Base-by-base conservation (phyloP, 2,329 filamentous ascomycete genomes). In the Stagonosporopsis vannaccii region DNA sequence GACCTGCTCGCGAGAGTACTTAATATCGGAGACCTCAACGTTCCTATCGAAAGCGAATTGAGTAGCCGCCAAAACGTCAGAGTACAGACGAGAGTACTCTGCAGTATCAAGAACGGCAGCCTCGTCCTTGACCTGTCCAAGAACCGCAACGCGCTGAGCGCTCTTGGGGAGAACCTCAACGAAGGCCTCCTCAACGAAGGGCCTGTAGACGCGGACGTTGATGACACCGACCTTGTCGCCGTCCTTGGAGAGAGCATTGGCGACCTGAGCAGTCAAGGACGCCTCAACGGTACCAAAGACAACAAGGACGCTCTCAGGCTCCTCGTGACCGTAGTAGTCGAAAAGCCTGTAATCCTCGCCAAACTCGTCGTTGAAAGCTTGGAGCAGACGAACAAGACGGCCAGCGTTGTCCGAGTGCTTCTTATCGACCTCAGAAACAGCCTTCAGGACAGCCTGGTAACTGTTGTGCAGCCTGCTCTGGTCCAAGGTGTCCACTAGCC, bases 141-240 rank as follows among this genome's bases (percentile, higher is more conserved):
- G 85, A 19, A 98, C 92, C 33, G 89, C 89, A 62, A 99, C 84
- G 60, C 85, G 90, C 77, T 86, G 87, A 42, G 88, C 85, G 32
- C 90, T 90, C 65, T 86, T 82, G 30, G 95, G 92, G 25, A 99
- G 84, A 11, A 86, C 85, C 64, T 89, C 87, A 61, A 98, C 81
- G 83, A 99, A 98, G 47, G 91, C 90, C 74, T 97, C 92, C 79
- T 99, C 95, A 28, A 95, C 87, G 71, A 99, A 98, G 15, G 95
- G 95, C 39, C 94, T 87, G 82, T 98, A 99, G 51, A 99, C 84
- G 62, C 95, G 90, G 42, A 98, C 94, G 68, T 91, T 94, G 76
- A 99, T 83, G 35, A 94, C 90, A 68, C 95, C 95, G 59, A 97
- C 85, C 79, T 88, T 91, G 72, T 85, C 84, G 62, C 89, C 92